Base-by-base conservation (phyloP, 164 flowering plant species). In the Berberis vulgaris region DNA sequence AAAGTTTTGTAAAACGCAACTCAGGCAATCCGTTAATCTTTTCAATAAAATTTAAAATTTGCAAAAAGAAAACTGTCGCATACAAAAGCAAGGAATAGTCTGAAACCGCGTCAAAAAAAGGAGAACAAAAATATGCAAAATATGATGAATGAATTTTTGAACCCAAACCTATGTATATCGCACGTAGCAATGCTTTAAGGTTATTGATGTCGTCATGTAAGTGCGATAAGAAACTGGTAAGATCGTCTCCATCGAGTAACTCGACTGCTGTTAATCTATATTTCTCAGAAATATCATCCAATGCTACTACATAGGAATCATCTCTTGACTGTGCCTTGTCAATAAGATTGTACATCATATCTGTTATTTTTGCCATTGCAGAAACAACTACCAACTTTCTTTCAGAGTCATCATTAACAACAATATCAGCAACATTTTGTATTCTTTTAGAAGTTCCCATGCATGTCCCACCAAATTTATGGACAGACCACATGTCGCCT, bases 381-480 rank as follows among this genome's bases (percentile, higher is more conserved):
- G 99, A 95, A 65, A 95, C 99, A 62, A 95, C 97, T 11, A 86
- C 94, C 73, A 91, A 69, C 69, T 87, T 95, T 68, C 90, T 82
- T 67, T 89, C 90, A 1, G 99, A 81, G 52, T 71, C 70, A 77
- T 95, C 99, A 45, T 66, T 75, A 10, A 84, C 57, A 49, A 95
- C 76, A 45, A 91, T 74, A 7, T 91, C 80, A 0, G 94, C 97
- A 57, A 91, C 99, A 73, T 83, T 89, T 73, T 72, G 83, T 42
- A 95, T 91, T 69, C 97, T 83, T 49, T 89, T 73, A 4, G 97
- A 73, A 57, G 72, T 86, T 60, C 97, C 97, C 67, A 95, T 84
- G 74, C 99, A 95, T 5, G 97, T 91, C 41, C 99, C 99, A 58
- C 99, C 99, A 81, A 95, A 95, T 76, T 95, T 95, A 67, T 95